Percentiles rank a stretch among this genome's conserved stretches.
phyloP scores from a whole-genome alignment of 768 basidiomycete species.

The Phaffia tasmanica region DNA sequence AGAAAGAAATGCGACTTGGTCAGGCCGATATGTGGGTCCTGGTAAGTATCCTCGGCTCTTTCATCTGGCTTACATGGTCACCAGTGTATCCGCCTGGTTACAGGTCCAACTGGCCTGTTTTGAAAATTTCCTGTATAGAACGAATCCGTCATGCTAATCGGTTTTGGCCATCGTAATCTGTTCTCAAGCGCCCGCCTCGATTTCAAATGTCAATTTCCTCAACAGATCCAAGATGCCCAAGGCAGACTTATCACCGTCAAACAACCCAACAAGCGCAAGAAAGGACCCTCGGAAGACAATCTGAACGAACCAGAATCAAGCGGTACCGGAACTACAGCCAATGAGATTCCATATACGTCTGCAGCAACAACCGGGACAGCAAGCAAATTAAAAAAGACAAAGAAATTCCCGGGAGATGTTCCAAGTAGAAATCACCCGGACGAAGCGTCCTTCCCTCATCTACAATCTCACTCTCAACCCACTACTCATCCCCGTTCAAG shows the following conservation, averaged over 20 bases:
- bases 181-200: constrained; percentile 6
- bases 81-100: background rate
- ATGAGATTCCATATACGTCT: background rate
- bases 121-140: too few species aligned
- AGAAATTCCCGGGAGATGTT: background rate
- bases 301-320: background rate
- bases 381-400: background rate
- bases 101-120: too few species aligned
- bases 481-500: too few species aligned
- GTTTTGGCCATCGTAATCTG: background rate
- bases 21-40: constrained; percentile 17
- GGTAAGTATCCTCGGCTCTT: background rate
- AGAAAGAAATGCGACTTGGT: constrained; percentile 19
- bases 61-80: background rate
- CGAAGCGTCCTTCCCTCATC: too few species aligned
- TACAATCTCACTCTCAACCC: too few species aligned
- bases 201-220: constrained; percentile 20
- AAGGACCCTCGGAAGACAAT: background rate
- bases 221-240: constrained; percentile 13
- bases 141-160: background rate
- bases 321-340: background rate
- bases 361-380: background rate
- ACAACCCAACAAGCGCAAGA: constrained; percentile 25
- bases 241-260: constrained; percentile 20
- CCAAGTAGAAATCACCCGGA: background rate